A percentile compares a stretch with the other conserved stretches of the same genome.
Evolutionary conservation across 2,329 filamentous ascomycete species (phyloP).

Genomic region (Colletotrichum phormii): DNA sequence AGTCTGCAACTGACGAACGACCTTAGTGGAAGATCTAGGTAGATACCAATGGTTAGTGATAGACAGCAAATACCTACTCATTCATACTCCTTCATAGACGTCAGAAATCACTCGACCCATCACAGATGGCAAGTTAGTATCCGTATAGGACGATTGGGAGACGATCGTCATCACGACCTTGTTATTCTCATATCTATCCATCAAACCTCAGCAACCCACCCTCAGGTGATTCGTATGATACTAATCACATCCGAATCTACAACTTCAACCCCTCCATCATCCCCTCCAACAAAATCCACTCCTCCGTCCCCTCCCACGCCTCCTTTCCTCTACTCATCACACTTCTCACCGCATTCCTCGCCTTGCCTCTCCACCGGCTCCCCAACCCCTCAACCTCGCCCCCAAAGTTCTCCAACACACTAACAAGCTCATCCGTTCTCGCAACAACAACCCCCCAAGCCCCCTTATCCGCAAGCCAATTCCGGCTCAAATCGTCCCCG

Average conservation of each 20-base stretch:
- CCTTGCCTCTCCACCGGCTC: constrained; percentile 88
- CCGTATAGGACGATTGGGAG: too few species aligned
- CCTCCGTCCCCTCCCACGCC: constrained; percentile 81
- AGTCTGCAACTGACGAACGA: too few species aligned
- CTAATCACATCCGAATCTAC: not conserved
- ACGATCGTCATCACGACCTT: too few species aligned
- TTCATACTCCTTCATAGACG: too few species aligned
- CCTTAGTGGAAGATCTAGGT: too few species aligned
- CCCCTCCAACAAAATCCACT: constrained; percentile 71
- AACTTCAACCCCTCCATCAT: constrained; percentile 66
- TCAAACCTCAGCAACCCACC: too few species aligned
- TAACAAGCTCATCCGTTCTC: constrained; percentile 84
- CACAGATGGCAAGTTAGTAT: too few species aligned
- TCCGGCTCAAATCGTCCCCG: constrained; percentile 39
- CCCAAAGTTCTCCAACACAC: constrained; percentile 85
- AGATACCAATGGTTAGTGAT: too few species aligned
- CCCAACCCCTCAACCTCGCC: constrained; percentile 75
- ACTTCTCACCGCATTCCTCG: constrained; percentile 83
- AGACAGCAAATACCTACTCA: too few species aligned
- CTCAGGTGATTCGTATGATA: too few species aligned
- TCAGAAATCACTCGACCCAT: too few species aligned
- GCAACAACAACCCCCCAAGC: constrained; percentile 80
- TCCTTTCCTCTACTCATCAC: constrained; percentile 86
- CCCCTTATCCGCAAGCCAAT: constrained; percentile 68
- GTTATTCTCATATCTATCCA: too few species aligned